phyloP scores from a whole-genome alignment of 352 stramenopile species.

The Ophiocytium majus region DNA sequence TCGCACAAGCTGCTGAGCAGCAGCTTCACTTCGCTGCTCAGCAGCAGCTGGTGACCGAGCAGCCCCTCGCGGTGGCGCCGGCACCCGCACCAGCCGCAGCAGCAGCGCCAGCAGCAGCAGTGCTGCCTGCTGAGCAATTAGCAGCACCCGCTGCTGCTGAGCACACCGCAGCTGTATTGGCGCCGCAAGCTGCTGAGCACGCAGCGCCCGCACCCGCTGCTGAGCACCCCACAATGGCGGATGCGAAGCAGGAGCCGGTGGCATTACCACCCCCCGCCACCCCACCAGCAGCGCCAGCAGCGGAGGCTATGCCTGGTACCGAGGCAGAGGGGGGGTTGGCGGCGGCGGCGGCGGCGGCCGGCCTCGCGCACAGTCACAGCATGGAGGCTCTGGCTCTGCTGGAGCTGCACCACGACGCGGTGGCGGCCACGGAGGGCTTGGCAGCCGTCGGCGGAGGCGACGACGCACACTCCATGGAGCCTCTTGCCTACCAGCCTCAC shows the following conservation, averaged over 20 bases:
- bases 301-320: not conserved
- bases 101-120: conserved; percentile 11
- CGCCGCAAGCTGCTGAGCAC: not conserved
- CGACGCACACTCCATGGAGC: no score
- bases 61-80: not conserved
- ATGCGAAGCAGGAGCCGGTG: not conserved
- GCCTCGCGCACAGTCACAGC: conserved; percentile 1
- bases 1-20: no score
- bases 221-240: not conserved
- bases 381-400: conserved; percentile 18
- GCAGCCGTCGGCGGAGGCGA: no score
- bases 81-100: not conserved
- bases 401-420: not conserved
- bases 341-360: no score
- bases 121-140: not conserved
- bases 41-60: no score
- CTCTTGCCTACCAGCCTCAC: no score
- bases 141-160: not conserved
- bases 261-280: not conserved
- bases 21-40: no score
- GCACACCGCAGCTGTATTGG: not conserved
- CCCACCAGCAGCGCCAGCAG: not conserved
- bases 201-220: not conserved
- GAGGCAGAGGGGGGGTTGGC: not conserved
- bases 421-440: no score